Percentiles rank a stretch among this genome's conserved stretches.
Evolutionary conservation across 768 basidiomycete genomes (phyloP).

Genomic region (Pulveroboletus ravenelii): DNA sequence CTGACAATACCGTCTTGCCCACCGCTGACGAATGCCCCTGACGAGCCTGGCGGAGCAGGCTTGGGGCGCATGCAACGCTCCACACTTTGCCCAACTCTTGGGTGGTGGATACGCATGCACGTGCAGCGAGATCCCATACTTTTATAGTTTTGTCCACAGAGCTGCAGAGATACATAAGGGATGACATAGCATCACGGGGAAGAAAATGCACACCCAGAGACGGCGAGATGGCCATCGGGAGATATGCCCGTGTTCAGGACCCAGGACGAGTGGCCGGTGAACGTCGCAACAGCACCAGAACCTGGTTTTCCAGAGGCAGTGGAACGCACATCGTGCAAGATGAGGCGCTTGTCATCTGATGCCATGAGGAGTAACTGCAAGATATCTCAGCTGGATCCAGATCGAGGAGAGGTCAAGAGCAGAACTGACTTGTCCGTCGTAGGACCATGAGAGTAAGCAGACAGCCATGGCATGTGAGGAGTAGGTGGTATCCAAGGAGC

Average conservation of each 20-base stretch:
- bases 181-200: background rate
- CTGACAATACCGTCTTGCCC: conserved; percentile 70
- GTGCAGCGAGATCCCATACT: conserved; percentile 79
- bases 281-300: conserved; percentile 74
- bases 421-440: conserved; percentile 72
- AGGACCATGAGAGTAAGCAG: conserved; percentile 83
- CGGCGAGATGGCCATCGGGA: conserved; percentile 73
- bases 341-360: conserved; percentile 89
- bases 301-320: conserved; percentile 54
- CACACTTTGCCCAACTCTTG: conserved; percentile 81
- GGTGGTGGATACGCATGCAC: conserved; percentile 69
- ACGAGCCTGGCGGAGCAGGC: conserved; percentile 47
- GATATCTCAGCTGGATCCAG: background rate
- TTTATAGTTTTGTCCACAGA: conserved; percentile 84
- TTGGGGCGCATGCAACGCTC: conserved; percentile 75
- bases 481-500: conserved; percentile 62
- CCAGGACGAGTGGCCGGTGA: conserved; percentile 90
- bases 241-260: conserved; percentile 79
- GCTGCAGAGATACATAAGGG: conserved; percentile 32
- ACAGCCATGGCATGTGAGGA: conserved; percentile 89
- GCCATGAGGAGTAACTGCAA: conserved; percentile 80
- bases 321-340: conserved; percentile 85
- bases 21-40: conserved; percentile 64
- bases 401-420: background rate
- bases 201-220: conserved; percentile 64